Percentiles rank a stretch among this genome's conserved stretches.
phyloP scores from a whole-genome alignment of 768 basidiomycete species.

The Boletus fagicola region DNA sequence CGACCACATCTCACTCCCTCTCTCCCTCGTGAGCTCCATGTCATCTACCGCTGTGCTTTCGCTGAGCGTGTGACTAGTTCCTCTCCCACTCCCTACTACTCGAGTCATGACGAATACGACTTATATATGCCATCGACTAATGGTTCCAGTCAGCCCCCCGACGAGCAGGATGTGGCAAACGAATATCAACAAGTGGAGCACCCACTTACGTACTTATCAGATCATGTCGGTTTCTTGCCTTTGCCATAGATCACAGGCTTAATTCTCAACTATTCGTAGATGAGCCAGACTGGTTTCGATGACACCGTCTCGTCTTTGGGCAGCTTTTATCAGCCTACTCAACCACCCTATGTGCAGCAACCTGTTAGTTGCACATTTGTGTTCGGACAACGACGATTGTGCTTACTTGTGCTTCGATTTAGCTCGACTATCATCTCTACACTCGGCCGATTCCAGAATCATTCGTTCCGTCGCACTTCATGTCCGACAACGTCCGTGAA shows the following conservation, averaged over 20 bases:
- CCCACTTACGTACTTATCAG: conserved; percentile 20
- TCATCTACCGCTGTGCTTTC: neutral
- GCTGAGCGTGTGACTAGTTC: conserved; percentile 20
- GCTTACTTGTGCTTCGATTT: conserved; percentile 1
- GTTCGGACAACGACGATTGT: neutral
- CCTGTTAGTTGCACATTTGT: conserved; percentile 48
- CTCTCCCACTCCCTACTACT: conserved; percentile 30
- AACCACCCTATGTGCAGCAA: conserved; percentile 58
- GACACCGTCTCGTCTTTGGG: conserved; percentile 23
- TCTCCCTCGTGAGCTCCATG: conserved; percentile 27
- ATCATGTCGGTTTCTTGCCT: conserved; percentile 21
- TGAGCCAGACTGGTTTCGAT: conserved; percentile 33
- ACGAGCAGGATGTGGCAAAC: conserved; percentile 16
- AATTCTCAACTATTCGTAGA: conserved; percentile 1
- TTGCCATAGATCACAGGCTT: neutral
- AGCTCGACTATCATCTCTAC: conserved; percentile 95
- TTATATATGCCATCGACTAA: conserved; percentile 19
- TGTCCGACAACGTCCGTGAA: conserved; percentile 74
- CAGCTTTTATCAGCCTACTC: conserved; percentile 40
- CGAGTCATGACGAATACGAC: conserved; percentile 41
- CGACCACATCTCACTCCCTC: conserved; percentile 27
- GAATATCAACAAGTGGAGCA: conserved; percentile 27
- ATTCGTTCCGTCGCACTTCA: conserved; percentile 68
- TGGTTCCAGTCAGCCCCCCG: conserved; percentile 5
- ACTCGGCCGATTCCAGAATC: conserved; percentile 61